A percentile compares a stretch with the other conserved stretches of the same genome.
Conservation (phyloP, 257 asterid species). For the Fraxinus pennsylvanica region DNA sequence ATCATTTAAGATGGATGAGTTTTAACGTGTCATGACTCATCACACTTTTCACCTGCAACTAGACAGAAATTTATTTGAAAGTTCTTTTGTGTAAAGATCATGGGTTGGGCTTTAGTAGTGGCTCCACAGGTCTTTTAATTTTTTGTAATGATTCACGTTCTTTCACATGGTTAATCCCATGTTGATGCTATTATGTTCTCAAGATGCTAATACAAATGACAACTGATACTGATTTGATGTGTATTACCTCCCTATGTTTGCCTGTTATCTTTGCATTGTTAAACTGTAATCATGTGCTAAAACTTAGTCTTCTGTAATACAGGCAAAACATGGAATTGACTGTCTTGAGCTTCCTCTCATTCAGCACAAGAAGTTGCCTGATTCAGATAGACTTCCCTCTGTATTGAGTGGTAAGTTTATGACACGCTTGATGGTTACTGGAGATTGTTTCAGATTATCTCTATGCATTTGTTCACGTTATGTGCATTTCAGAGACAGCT, state of each 20-base stretch:
- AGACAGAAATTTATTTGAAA: neutral
- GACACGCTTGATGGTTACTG: slow-evolving; percentile 1
- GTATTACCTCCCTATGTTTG: neutral
- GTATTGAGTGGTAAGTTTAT: slow-evolving; percentile 50
- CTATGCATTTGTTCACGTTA: neutral
- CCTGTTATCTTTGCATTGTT: neutral
- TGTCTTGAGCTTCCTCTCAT: slow-evolving; percentile 86
- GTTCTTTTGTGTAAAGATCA: neutral
- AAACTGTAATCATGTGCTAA: neutral
- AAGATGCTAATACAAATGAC: neutral
- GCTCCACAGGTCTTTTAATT: neutral
- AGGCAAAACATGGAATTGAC: slow-evolving; percentile 59
- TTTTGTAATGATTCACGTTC: neutral
- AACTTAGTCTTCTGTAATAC: slow-evolving; percentile 17
- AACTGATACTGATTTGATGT: neutral
- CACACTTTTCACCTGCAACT: neutral
- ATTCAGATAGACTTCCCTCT: slow-evolving; percentile 52
- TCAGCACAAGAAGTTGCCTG: slow-evolving; percentile 67
- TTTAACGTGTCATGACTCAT: neutral
- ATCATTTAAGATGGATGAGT: neutral
- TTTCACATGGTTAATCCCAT: neutral
- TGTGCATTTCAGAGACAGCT: neutral
- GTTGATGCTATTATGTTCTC: neutral
- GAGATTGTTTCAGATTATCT: neutral
- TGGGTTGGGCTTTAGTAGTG: neutral